These are phyloP conservation scores for Pichia nanzhaoensis DNA, from an alignment of 805 yeast genomes.

Conservation along the genomic window DNA sequence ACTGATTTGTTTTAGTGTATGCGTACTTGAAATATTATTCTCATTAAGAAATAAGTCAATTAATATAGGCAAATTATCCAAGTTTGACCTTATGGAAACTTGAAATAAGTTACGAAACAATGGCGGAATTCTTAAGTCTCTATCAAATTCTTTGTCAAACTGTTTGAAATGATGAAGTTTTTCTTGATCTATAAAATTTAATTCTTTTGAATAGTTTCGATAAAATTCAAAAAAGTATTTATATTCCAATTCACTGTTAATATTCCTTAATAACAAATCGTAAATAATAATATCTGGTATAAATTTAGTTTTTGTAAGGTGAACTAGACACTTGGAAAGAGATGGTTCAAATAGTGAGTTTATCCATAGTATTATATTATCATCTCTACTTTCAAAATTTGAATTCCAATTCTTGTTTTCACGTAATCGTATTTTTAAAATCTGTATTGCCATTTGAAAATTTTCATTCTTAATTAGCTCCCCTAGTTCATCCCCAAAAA, in stretches of 20 bases:
- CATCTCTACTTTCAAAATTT: conserved; percentile 15
- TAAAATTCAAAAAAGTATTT: conserved; percentile 22
- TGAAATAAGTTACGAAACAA: conserved; percentile 23
- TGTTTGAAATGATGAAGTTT: conserved; percentile 22
- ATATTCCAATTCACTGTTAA: conserved; percentile 23
- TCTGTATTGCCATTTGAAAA: conserved; percentile 12
- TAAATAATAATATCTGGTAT: conserved; percentile 26
- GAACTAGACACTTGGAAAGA: conserved; percentile 14
- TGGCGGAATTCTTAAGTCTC: conserved; percentile 23
- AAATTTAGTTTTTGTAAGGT: conserved; percentile 13
- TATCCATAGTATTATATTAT: conserved; percentile 22
- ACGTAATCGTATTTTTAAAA: conserved; percentile 21
- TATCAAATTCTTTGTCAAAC: conserved; percentile 10
- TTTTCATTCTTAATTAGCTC: conserved; percentile 6
- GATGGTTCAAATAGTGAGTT: conserved; percentile 24
- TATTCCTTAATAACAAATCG: conserved; percentile 25
- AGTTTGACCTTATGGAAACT: conserved; percentile 21
- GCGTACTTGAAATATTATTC: conserved; percentile 11
- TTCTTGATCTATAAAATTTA: conserved; percentile 25
- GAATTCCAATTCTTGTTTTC: conserved; percentile 19
- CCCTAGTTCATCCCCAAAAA: conserved; percentile 3
- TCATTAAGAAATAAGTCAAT: conserved; percentile 17
- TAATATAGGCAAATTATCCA: conserved; percentile 18
- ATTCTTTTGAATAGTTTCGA: conserved; percentile 14
- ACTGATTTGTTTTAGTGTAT: conserved; percentile 20